Base-by-base conservation (phyloP, 164 flowering plant species). In the Santalum album region DNA sequence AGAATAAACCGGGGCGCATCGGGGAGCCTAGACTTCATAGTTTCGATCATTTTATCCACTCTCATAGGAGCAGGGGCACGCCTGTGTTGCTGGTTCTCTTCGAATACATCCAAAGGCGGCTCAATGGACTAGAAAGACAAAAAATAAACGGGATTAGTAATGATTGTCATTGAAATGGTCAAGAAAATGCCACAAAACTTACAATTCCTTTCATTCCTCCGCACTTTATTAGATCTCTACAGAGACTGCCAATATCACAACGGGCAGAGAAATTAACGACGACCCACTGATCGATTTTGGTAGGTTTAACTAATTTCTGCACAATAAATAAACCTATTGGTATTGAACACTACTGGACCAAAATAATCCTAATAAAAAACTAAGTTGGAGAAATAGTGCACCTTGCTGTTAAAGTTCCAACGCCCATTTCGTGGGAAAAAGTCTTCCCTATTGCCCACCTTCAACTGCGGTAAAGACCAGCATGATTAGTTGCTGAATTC, bases 341-440 rank as follows among this genome's bases (percentile, higher is more conserved):
- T n/a, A n/a, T n/a, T n/a, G n/a, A n/a, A n/a, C n/a, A n/a, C n/a
- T n/a, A n/a, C n/a, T n/a, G n/a, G n/a, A n/a, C n/a, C n/a, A n/a
- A n/a, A n/a, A n/a, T n/a, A n/a, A n/a, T n/a, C n/a, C n/a, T n/a
- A n/a, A n/a, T n/a, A n/a, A n/a, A n/a, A 3, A 29, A 4, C 4
- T 29, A 29, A 3, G 20, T 42, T 1, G 17, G 49, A 7, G 18
- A 12, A 25, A 9, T 29, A 29, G 9, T 9, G 25, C 23, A 89
- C 99, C 95, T 87, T 92, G 15, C 83, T 75, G 47, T 77, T 84
- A 26, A 89, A 82, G 55, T 89, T 92, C 99, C 97, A 89, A 0
- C 90, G 67, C 6, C 99, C 99, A 65, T 79, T 82, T 6, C 90
- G 69, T 3, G 99, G 83, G 25, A 55, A 40, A 20, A 85, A 72